Conservation (phyloP, 257 asterid species). For the Solanum clarkiae region DNA sequence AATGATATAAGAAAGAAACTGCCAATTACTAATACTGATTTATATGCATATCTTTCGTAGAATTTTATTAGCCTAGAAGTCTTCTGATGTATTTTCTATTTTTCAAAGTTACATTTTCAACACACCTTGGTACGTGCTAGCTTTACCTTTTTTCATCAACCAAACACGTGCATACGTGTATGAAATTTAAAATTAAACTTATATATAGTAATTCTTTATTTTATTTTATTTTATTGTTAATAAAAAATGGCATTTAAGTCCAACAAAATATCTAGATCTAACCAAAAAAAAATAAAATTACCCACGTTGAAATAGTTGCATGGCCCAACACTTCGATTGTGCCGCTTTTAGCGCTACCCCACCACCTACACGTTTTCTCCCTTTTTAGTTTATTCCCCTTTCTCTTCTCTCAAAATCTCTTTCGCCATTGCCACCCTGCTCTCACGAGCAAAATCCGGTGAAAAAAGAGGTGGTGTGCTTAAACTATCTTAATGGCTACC, state of each 20-base stretch:
- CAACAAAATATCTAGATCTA: not conserved
- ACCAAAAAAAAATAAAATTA: not conserved
- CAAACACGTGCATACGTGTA: too few species aligned
- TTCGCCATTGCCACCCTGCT: not conserved
- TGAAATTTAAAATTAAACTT: not conserved
- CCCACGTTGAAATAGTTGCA: not conserved
- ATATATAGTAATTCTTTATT: too few species aligned
- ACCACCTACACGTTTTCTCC: not conserved
- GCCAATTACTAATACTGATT: too few species aligned
- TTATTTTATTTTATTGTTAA: not conserved
- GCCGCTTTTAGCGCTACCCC: not conserved
- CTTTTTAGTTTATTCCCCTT: not conserved
- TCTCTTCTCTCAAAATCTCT: not conserved
- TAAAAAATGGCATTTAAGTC: not conserved
- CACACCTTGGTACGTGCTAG: not conserved
- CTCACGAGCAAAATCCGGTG: not conserved
- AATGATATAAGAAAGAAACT: too few species aligned
- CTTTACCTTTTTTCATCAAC: not conserved
- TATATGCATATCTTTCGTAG: too few species aligned
- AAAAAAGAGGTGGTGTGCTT: not conserved
- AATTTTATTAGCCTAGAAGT: too few species aligned
- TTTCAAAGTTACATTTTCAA: not conserved
- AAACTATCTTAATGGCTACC: constrained; percentile 20
- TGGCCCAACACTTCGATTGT: not conserved
- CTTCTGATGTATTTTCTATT: too few species aligned